Percentiles rank a stretch among this genome's conserved stretches.
phyloP scores from a whole-genome alignment of 805 yeast genomes.

The Saturnispora dispora region DNA sequence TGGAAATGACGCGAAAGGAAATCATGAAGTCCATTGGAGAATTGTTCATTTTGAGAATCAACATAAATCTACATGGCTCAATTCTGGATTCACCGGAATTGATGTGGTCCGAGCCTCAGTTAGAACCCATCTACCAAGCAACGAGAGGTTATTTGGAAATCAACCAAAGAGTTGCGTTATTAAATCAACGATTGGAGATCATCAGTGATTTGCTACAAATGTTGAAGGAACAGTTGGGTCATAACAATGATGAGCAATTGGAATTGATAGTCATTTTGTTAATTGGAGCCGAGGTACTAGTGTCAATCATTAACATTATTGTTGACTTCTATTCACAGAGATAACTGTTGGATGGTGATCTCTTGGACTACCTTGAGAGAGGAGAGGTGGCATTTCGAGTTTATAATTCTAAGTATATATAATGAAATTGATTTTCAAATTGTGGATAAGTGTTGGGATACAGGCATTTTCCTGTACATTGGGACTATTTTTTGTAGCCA shows the following conservation, averaged over 20 bases:
- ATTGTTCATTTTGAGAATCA: constrained; percentile 76
- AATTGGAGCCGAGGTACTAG: constrained; percentile 86
- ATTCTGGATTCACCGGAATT: constrained; percentile 94
- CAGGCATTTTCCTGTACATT: too few species aligned
- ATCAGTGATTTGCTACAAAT: constrained; percentile 87
- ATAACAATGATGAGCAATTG: constrained; percentile 84
- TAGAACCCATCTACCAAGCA: constrained; percentile 96
- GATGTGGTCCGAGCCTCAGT: constrained; percentile 98
- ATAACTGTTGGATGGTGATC: too few species aligned
- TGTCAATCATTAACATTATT: constrained; percentile 73
- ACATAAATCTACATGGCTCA: constrained; percentile 75
- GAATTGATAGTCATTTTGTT: constrained; percentile 85
- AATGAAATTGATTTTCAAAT: not conserved
- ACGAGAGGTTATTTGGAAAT: constrained; percentile 93
- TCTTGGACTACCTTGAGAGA: too few species aligned
- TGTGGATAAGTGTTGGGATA: too few species aligned
- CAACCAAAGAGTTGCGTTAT: constrained; percentile 81
- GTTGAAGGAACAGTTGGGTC: constrained; percentile 96
- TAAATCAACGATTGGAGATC: constrained; percentile 89
- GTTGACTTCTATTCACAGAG: constrained; percentile 25
- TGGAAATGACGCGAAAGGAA: constrained; percentile 86
- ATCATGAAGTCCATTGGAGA: constrained; percentile 98
- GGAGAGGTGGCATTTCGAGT: too few species aligned
- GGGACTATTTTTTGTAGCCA: too few species aligned
- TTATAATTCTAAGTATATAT: not conserved